Percentiles rank a stretch among this genome's conserved stretches.
phyloP scores from a whole-genome alignment of 805 yeast genomes.

The Torulaspora microellipsoides region DNA sequence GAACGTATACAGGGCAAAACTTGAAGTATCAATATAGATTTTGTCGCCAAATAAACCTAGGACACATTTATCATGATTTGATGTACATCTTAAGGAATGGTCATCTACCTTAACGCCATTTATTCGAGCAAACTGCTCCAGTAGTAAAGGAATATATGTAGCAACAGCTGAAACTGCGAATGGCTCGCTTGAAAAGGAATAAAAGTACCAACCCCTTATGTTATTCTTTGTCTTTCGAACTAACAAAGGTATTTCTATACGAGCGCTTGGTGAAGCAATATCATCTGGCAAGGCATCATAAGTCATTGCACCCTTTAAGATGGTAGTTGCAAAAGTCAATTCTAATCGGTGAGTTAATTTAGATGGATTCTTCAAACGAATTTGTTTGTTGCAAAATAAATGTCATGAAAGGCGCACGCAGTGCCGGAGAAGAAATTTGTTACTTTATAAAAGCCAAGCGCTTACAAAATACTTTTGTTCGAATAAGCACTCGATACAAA shows the following conservation, averaged over 20 bases:
- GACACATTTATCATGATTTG: slow-evolving; percentile 42
- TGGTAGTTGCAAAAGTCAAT: too few species aligned
- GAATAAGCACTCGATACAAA: too few species aligned
- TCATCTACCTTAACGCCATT: slow-evolving; percentile 64
- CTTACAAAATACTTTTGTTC: too few species aligned
- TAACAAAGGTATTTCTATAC: slow-evolving; percentile 1
- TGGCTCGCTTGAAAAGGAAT: slow-evolving; percentile 75
- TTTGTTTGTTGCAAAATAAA: background rate
- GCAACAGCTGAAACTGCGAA: slow-evolving; percentile 76
- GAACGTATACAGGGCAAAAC: slow-evolving; percentile 69
- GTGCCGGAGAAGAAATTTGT: too few species aligned
- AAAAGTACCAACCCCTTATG: slow-evolving; percentile 63
- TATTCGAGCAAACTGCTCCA: slow-evolving; percentile 67
- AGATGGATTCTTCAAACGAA: background rate
- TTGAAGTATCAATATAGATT: slow-evolving; percentile 63
- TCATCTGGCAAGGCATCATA: slow-evolving; percentile 8
- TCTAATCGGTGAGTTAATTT: background rate
- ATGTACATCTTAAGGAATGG: slow-evolving; percentile 50
- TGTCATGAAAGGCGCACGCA: background rate
- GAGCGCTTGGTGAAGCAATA: background rate
- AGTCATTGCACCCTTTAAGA: slow-evolving; percentile 3
- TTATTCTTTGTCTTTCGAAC: slow-evolving; percentile 32
- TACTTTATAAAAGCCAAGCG: too few species aligned
- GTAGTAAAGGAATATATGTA: slow-evolving; percentile 66
- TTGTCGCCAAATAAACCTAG: slow-evolving; percentile 37